Percentiles rank a stretch among this genome's conserved stretches.
These are phyloP conservation scores for Saturnispora zaruensis DNA, from an alignment of 805 yeast species.

Conservation along the genomic window DNA sequence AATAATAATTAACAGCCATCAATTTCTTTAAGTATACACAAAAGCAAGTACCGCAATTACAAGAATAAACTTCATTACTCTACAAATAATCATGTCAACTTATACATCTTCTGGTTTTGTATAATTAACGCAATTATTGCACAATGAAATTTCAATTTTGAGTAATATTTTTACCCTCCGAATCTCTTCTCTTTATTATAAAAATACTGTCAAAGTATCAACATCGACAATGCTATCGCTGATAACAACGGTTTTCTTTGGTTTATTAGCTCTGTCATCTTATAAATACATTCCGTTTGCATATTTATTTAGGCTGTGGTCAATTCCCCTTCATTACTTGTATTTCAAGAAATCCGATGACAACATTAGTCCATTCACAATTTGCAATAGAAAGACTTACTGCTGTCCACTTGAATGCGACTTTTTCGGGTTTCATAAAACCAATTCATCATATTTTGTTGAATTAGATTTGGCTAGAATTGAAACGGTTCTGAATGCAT, in stretches of 20 bases:
- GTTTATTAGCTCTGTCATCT: slow-evolving; percentile 25
- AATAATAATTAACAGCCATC: too few species aligned
- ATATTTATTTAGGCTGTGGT: slow-evolving; percentile 40
- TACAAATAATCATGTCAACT: too few species aligned
- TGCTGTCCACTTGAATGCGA: slow-evolving; percentile 79
- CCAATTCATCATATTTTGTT: slow-evolving; percentile 73
- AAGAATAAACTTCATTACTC: too few species aligned
- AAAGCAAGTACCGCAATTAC: too few species aligned
- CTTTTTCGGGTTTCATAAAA: slow-evolving; percentile 70
- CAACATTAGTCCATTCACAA: slow-evolving; percentile 7
- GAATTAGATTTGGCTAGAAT: slow-evolving; percentile 78
- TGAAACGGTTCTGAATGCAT: slow-evolving; percentile 45
- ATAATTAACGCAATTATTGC: too few species aligned
- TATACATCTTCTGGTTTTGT: too few species aligned
- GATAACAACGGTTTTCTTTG: background rate
- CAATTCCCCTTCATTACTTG: slow-evolving; percentile 5
- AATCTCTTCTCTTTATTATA: background rate
- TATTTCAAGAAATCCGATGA: background rate
- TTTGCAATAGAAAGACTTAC: slow-evolving; percentile 11
- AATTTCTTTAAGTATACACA: too few species aligned
- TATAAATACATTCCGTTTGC: slow-evolving; percentile 63
- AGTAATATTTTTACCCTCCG: background rate
- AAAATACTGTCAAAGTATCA: too few species aligned
- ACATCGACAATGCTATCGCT: background rate
- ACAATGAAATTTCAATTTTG: background rate